Conservation (phyloP, 2,329 filamentous ascomycete species). For the Penicillium thymicola region DNA sequence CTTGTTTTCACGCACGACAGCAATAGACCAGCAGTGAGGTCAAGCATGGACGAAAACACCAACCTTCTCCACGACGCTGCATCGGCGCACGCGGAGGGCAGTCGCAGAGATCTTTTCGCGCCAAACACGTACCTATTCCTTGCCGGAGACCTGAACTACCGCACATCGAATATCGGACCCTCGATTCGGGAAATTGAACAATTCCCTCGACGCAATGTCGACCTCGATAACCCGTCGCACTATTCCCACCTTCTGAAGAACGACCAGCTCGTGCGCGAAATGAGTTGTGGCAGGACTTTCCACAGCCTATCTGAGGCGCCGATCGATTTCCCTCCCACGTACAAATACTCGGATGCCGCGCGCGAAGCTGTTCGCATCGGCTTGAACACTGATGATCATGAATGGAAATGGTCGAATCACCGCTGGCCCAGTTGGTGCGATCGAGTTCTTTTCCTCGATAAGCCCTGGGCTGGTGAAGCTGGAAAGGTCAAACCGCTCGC, state of each 20-base stretch:
- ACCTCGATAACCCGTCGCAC: slow-evolving; percentile 54
- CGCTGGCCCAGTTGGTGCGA: slow-evolving; percentile 94
- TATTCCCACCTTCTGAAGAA: slow-evolving; percentile 64
- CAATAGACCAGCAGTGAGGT: slow-evolving; percentile 6
- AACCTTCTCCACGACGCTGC: slow-evolving; percentile 29
- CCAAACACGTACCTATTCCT: slow-evolving; percentile 77
- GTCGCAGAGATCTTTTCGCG: slow-evolving; percentile 61
- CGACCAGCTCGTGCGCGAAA: slow-evolving; percentile 79
- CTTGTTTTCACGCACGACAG: slow-evolving; percentile 63
- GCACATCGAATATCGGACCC: slow-evolving; percentile 68
- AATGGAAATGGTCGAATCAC: slow-evolving; percentile 74
- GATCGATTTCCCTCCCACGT: slow-evolving; percentile 83
- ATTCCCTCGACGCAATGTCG: slow-evolving; percentile 61
- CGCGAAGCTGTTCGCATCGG: slow-evolving; percentile 35
- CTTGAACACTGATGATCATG: slow-evolving; percentile 34
- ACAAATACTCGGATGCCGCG: slow-evolving; percentile 68
- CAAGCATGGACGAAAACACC: slow-evolving; percentile 29
- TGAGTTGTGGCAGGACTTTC: slow-evolving; percentile 64
- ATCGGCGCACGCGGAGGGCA: slow-evolving; percentile 29
- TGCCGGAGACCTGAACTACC: slow-evolving; percentile 92
- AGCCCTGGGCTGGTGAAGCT: slow-evolving; percentile 50
- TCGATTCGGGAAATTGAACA: slow-evolving; percentile 52
- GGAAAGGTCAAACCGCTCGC: slow-evolving; percentile 51
- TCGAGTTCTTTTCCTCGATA: slow-evolving; percentile 73
- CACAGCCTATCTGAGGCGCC: slow-evolving; percentile 74